Percentiles rank a stretch among this genome's conserved stretches.
These are phyloP conservation scores for Anethum foeniculum DNA, from an alignment of 140 eudicot genomes.

Conservation along the genomic window DNA sequence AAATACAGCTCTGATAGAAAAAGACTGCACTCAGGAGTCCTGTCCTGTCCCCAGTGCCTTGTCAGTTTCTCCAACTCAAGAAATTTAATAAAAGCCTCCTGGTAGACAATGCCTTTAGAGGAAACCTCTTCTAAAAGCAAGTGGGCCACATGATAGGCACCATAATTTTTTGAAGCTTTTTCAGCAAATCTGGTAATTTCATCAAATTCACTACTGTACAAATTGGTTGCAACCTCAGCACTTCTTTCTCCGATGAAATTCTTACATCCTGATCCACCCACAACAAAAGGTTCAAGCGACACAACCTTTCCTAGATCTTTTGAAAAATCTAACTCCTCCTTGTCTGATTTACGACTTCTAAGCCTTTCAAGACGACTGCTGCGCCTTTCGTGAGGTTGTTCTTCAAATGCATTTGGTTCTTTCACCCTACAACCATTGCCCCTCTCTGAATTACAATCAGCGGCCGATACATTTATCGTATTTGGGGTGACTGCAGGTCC, in stretches of 20 bases:
- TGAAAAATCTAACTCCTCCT: constrained; percentile 61
- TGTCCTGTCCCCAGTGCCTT: constrained; percentile 55
- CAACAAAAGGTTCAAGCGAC: constrained; percentile 50
- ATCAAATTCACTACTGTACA: constrained; percentile 34
- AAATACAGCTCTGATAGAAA: constrained; percentile 83
- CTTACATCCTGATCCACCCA: constrained; percentile 30
- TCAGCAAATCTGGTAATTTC: constrained; percentile 50
- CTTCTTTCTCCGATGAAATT: constrained; percentile 21
- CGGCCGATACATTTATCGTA: constrained; percentile 25
- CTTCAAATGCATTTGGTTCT: constrained; percentile 41
- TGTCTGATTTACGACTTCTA: constrained; percentile 80
- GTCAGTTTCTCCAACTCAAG: constrained; percentile 73
- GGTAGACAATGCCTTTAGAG: constrained; percentile 32
- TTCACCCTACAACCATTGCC: constrained; percentile 16
- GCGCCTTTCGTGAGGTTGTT: constrained; percentile 81
- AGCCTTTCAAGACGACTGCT: constrained; percentile 79
- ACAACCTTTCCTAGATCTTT: constrained; percentile 70
- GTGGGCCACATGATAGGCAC: constrained; percentile 76
- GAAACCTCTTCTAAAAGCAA: constrained; percentile 78
- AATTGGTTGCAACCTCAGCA: constrained; percentile 23
- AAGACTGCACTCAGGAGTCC: constrained; percentile 78
- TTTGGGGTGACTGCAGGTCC: constrained; percentile 19
- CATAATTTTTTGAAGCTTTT: constrained; percentile 51
- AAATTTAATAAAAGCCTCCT: constrained; percentile 42
- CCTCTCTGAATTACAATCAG: constrained; percentile 35